Evolutionary conservation across 345 rosid species (phyloP).

Genomic region (Gossypioides kirkii): DNA sequence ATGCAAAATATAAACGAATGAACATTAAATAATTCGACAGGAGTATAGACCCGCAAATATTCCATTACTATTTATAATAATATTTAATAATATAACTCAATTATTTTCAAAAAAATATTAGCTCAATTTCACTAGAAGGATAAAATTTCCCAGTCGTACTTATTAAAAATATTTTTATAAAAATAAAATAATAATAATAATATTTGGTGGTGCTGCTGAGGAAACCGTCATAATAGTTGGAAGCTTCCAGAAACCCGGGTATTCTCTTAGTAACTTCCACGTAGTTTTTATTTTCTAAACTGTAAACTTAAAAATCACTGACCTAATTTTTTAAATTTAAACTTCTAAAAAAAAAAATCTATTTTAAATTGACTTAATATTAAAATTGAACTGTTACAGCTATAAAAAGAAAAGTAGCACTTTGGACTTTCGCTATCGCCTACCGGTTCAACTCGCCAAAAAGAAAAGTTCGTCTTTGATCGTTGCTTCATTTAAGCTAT

Average conservation of each 20-base stretch:
- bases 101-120: too few relatives aligned
- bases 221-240: conserved; percentile 1
- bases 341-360: not conserved
- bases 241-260: not conserved
- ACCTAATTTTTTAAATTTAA: not conserved
- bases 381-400: not conserved
- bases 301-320: not conserved
- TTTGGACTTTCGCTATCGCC: conserved; percentile 7
- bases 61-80: too few relatives aligned
- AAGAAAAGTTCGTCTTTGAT: not conserved
- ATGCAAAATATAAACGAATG: too few relatives aligned
- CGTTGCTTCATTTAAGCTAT: not conserved
- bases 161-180: too few relatives aligned
- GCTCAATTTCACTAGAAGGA: too few relatives aligned
- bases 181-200: not conserved
- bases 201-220: not conserved
- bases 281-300: not conserved
- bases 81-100: too few relatives aligned
- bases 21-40: too few relatives aligned
- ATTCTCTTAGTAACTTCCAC: not conserved
- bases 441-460: not conserved
- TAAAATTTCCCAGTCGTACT: too few relatives aligned
- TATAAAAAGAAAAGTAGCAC: not conserved
- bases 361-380: not conserved
- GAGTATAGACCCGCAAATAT: too few relatives aligned